Conservation (phyloP, 306 rosid species). For the Begonia fuchsioides region DNA sequence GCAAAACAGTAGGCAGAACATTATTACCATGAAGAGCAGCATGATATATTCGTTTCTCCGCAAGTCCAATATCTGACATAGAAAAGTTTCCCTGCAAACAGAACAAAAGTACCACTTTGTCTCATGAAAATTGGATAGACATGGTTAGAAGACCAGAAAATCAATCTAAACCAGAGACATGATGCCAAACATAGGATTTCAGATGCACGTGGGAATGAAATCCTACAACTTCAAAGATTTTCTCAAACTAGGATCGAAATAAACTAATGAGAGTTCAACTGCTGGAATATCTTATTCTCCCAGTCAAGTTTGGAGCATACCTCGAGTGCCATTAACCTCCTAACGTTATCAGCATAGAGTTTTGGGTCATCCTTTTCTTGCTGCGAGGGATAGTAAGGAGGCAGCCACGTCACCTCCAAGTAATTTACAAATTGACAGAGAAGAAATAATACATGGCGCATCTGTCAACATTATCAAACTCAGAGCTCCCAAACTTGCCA, state of each 20-base stretch:
- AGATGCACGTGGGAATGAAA: too few relatives aligned
- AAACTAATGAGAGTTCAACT: too few relatives aligned
- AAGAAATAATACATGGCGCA: slow-evolving; percentile 78
- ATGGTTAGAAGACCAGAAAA: too few relatives aligned
- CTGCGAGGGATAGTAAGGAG: slow-evolving; percentile 57
- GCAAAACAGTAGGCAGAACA: slow-evolving; percentile 87
- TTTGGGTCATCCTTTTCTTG: slow-evolving; percentile 88
- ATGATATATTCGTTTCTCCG: slow-evolving; percentile 76
- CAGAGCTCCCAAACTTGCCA: too few relatives aligned
- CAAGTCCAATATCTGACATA: slow-evolving; percentile 69
- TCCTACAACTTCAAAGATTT: too few relatives aligned
- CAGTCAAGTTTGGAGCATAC: slow-evolving; percentile 19
- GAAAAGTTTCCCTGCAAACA: slow-evolving; percentile 57
- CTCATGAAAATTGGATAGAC: too few relatives aligned
- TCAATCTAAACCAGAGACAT: too few relatives aligned
- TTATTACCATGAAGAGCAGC: slow-evolving; percentile 94
- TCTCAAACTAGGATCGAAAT: too few relatives aligned
- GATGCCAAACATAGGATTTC: too few relatives aligned
- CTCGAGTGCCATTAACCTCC: slow-evolving; percentile 91
- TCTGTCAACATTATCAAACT: slow-evolving; percentile 31
- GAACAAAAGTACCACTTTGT: slow-evolving; percentile 1
- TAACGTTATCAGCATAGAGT: slow-evolving; percentile 54
- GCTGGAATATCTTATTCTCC: too few relatives aligned
- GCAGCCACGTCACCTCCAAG: slow-evolving; percentile 64
- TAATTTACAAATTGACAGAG: slow-evolving; percentile 86